Conservation (phyloP, 306 rosid genomes). For the Medicago ruthenica region DNA sequence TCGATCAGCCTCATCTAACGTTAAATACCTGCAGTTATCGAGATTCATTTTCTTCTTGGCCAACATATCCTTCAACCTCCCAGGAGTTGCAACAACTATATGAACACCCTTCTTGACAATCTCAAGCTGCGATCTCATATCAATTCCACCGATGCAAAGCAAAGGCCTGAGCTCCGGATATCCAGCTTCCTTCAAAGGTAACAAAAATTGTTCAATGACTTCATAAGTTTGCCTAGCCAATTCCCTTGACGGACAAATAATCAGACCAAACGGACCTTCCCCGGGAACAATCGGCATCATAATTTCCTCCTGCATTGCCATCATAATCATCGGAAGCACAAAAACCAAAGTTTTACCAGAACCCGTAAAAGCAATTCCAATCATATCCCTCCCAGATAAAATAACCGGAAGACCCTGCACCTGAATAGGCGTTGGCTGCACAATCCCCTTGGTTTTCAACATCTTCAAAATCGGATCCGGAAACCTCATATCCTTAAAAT, state of each 20-base stretch:
- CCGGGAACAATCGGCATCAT: constrained; percentile 93
- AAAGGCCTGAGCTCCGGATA: constrained; percentile 88
- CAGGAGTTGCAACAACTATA: constrained; percentile 95
- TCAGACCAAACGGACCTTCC: constrained; percentile 88
- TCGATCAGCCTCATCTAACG: constrained; percentile 93
- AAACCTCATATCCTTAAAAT: constrained; percentile 90
- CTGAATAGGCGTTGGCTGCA: constrained; percentile 96
- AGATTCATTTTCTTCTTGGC: constrained; percentile 95
- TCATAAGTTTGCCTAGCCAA: constrained; percentile 95
- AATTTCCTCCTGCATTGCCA: constrained; percentile 91
- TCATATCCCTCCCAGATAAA: constrained; percentile 90
- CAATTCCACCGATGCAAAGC: constrained; percentile 96
- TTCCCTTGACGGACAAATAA: constrained; percentile 92
- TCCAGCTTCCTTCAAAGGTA: constrained; percentile 86
- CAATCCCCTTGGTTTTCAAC: constrained; percentile 82
- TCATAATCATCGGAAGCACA: constrained; percentile 92
- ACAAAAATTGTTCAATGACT: constrained; percentile 77
- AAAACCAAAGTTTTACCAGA: constrained; percentile 90
- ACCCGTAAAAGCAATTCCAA: constrained; percentile 95
- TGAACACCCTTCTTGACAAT: constrained; percentile 92
- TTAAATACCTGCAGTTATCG: constrained; percentile 84
- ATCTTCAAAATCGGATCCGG: constrained; percentile 85
- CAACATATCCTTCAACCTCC: constrained; percentile 94
- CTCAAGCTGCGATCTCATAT: constrained; percentile 85
- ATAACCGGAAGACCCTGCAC: constrained; percentile 96